Percentiles rank a stretch among this genome's conserved stretches.
Evolutionary conservation across 2,329 filamentous ascomycete genomes (phyloP).

Genomic region (Penicillium digitatum): DNA sequence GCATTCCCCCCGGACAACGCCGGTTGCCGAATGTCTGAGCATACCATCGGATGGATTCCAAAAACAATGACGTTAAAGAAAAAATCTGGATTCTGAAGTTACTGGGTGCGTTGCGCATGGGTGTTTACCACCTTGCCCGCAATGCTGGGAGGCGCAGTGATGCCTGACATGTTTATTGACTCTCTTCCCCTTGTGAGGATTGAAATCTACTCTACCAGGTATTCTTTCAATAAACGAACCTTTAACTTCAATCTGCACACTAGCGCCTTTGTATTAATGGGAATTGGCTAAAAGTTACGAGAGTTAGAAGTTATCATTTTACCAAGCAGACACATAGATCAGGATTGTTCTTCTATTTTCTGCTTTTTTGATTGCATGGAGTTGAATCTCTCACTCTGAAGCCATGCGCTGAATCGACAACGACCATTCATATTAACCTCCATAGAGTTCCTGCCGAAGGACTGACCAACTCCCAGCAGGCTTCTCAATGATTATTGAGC

Average conservation of each 20-base stretch:
- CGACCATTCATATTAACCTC: too few species aligned
- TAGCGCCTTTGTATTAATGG: not conserved
- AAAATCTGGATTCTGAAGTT: too few species aligned
- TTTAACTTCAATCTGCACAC: not conserved
- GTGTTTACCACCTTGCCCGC: too few species aligned
- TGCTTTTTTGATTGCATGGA: too few species aligned
- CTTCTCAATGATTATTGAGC: too few species aligned
- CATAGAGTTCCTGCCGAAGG: too few species aligned
- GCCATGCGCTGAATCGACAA: too few species aligned
- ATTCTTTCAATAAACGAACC: not conserved
- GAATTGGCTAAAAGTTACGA: not conserved
- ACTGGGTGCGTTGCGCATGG: fast-evolving
- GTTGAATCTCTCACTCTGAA: too few species aligned
- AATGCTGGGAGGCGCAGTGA: not conserved
- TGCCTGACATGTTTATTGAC: not conserved
- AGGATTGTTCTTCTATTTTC: too few species aligned
- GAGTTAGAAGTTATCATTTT: not conserved
- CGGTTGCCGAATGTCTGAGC: not conserved
- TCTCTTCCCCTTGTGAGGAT: not conserved
- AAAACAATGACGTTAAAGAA: too few species aligned
- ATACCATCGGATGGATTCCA: not conserved
- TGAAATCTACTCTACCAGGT: not conserved
- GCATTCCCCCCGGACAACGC: not conserved
- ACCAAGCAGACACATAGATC: too few species aligned
- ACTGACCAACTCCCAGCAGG: too few species aligned